Evolutionary conservation across 345 rosid genomes (phyloP), one percentile per base, ranked within the genome.

Genomic region (Gossypium mustelinum): DNA sequence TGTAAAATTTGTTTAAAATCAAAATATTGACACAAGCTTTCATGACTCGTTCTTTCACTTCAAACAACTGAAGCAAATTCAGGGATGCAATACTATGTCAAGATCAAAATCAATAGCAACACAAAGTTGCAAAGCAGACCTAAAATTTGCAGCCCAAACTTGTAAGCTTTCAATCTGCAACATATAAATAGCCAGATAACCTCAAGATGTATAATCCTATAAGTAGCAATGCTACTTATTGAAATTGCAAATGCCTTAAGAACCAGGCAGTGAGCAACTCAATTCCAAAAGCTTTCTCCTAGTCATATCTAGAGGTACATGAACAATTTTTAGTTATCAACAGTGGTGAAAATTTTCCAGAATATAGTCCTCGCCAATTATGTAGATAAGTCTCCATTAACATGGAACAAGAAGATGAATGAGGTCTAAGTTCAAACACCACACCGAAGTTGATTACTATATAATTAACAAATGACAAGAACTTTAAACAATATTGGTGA

Each of bases 91-190:
- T 47, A 47, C 8, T 12, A 12, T 45, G 2, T 20, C 73, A 51
- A 69, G 44, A 29, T 51, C 58, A 51, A 70, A 52, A 27, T 52
- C 56, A 51, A 69, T 17, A 70, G 45, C n/a, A 52, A 52, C 73
- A 29, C 73, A 29, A 27, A 70, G 73, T 7, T 47, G 16, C 61
- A 70, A 54, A 54, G 45, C 60, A 70, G 43, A 54, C 47, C 73
- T 70, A 70, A 52, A 29, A 54, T 17, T 34, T 70, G 73, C 61
- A 70, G 48, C 61, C 73, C 43, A 70, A 27, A 70, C 47, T 14
- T 27, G 60, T 52, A 47, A 68, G 45, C 25, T 70, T 61, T 51
- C 41, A 70, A 70, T 70, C 73, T 52, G 60, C 59, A 69, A 13
- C n/a, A 24, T 47, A 22, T 68, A 68, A 47, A 47, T 68, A 47